Evolutionary conservation across 805 yeast genomes (phyloP).

Genomic region (Lipomyces orientalis): DNA sequence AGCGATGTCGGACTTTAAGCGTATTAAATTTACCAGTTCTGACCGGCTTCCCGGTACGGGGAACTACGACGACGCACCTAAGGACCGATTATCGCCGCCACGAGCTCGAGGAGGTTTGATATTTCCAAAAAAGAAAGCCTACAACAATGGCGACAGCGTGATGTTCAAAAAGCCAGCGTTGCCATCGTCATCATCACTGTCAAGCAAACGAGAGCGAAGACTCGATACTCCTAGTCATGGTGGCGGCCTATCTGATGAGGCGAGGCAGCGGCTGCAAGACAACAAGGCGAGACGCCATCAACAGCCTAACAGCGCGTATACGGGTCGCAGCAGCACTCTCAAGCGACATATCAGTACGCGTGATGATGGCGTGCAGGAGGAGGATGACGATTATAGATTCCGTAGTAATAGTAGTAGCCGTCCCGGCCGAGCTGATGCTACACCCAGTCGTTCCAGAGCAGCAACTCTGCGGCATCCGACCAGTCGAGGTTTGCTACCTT

Average conservation of each 20-base stretch:
- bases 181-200: conserved; percentile 15
- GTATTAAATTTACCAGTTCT: conserved; percentile 29
- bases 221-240: conserved; percentile 33
- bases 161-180: conserved; percentile 23
- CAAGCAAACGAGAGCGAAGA: conserved; percentile 17
- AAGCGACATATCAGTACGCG: conserved; percentile 3
- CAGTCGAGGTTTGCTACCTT: conserved; percentile 23
- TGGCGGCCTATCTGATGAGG: conserved; percentile 30
- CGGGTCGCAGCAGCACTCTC: conserved; percentile 1
- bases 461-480: conserved; percentile 14
- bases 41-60: conserved; percentile 24
- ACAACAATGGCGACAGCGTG: background rate
- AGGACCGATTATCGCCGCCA: conserved; percentile 7
- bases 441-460: conserved; percentile 7
- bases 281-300: conserved; percentile 16
- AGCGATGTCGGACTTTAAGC: conserved; percentile 12
- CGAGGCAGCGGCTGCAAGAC: conserved; percentile 24
- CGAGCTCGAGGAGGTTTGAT: conserved; percentile 26
- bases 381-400: conserved; percentile 2
- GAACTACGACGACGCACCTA: conserved; percentile 10
- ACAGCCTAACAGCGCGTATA: background rate
- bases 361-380: conserved; percentile 8
- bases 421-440: background rate
- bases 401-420: conserved; percentile 4
- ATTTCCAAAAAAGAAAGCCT: conserved; percentile 16